Evolutionary conservation across 306 rosid genomes (phyloP), one percentile per base, ranked within the genome.

Genomic region (Vachellia collinsii): DNA sequence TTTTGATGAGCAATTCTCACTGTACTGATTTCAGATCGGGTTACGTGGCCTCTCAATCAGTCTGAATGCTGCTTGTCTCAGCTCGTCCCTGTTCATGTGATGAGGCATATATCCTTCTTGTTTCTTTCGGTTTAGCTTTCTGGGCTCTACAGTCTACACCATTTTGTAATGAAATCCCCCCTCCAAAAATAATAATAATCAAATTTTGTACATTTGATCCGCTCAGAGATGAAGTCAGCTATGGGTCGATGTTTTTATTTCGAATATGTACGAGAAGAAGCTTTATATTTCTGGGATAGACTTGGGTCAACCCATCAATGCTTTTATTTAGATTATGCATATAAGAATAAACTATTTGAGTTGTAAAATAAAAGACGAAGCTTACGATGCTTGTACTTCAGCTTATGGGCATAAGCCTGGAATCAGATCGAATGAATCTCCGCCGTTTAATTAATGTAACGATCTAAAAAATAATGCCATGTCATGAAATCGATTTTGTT

Each of bases 11-110:
- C 78, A 70, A 76, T 0, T 72, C 73, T 39, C 80, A 76, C 42
- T 94, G 97, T 77, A 83, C 94, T 58, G 81, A 79, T 73, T 79
- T 87, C 72, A 77, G 72, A 43, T 71, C 42, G 46, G 79, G 73
- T 47, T 81, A 58, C 11, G 62, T 22, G 54, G 56, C 82, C 48
- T 4, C 65, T 36, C 72, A 84, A 25, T 82, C 84, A 0, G 20
- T 56, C 53, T 76, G 71, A 68, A 19, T 34, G 22, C 22, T 37
- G 37, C 38, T 42, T 3, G 25, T 6, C 29, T 62, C 39, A 75
- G 63, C 63, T 56, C 34, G 3, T 50, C 56, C 56, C 20, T 50
- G n/a, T 56, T n/a, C 12, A 56, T 20, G 8, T 16, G 56, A 16
- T 50, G 20, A 50, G 56, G 56, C 74, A 71, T 59, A 17, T 68